These are phyloP conservation scores for Botrytis fabae DNA, from an alignment of 2,329 filamentous ascomycete species.

Conservation along the genomic window DNA sequence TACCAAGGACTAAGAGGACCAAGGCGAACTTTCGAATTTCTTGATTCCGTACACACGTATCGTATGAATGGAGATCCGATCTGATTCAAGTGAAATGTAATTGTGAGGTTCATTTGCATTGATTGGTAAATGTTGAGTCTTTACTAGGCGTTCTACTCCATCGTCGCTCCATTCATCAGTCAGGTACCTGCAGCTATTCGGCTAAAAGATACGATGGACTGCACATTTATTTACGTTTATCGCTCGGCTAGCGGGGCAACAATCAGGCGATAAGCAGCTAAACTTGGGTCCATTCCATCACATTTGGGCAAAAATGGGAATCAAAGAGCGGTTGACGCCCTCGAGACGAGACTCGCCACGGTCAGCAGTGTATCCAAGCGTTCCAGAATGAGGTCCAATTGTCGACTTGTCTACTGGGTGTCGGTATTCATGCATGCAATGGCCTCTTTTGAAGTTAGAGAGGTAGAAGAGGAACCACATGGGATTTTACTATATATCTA, in stretches of 20 bases:
- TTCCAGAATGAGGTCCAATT: not conserved
- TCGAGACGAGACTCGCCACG: not conserved
- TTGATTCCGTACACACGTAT: not conserved
- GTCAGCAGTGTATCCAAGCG: conserved; percentile 5
- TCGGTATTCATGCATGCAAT: not conserved
- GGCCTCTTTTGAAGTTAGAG: not conserved
- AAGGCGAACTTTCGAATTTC: not conserved
- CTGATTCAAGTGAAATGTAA: not conserved
- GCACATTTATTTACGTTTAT: not conserved
- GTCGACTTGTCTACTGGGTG: not conserved
- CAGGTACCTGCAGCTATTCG: conserved; percentile 7
- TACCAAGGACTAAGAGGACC: not conserved
- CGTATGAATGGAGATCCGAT: not conserved
- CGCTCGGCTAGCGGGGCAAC: conserved; percentile 9
- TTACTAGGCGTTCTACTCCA: not conserved
- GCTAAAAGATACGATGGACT: not conserved
- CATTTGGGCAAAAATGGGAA: not conserved
- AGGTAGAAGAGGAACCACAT: not conserved
- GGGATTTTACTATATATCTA: not conserved
- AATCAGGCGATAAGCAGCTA: conserved; percentile 7
- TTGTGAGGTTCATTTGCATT: not conserved
- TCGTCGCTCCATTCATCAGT: not conserved
- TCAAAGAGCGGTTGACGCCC: not conserved
- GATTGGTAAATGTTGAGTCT: not conserved
- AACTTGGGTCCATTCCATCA: not conserved